Base-by-base conservation (phyloP, 2,329 filamentous ascomycete species). In the Colletotrichum lentis region DNA sequence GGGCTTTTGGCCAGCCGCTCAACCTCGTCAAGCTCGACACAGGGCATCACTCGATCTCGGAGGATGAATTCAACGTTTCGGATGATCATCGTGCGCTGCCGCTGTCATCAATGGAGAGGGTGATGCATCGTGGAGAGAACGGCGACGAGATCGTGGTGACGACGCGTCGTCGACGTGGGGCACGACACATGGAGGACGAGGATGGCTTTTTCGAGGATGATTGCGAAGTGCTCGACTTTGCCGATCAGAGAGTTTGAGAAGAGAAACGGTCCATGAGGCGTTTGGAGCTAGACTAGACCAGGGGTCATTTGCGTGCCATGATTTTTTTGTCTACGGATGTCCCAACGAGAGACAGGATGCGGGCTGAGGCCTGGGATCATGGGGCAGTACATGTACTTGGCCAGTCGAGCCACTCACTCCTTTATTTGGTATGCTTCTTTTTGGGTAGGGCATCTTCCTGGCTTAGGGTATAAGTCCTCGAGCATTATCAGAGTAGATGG, bases 171-270 rank as follows among this genome's bases (percentile, higher is more conserved):
- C 87, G 92, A 67, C 87, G 85, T 47, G 81, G 83, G 46, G 83
- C 82, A 58, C 82, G 85, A 60, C 76, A 80, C 44, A 77, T 80
- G 18, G 81, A 82, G 37, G 89, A 89, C 52, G 91, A 92, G 65
- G 89, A 90, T 63, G 91, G 91, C 2, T 96, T 97, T 78, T 97
- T 97, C 74, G 94, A 97, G 79, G 93, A 97, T 76, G 94, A 96
- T 76, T 96, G 92, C 73, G 93, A 97, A 77, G 91, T 97, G 65
- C 85, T 97, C 70, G 93, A 97, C 80, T 96, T 96, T 85, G 92
- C 93, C 27, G 88, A 89, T 73, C 88, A 90, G 79, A 81, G 88
- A 76, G 88, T 90, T 39, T 90, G 76, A 84, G 68, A 10, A 10
- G 31, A 35, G 31, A 41, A 69, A 69, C 68, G 67, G 71, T 71